These are phyloP conservation scores for Schizonepeta tenuifolia DNA, from an alignment of 257 asterid genomes.

Conservation along the genomic window DNA sequence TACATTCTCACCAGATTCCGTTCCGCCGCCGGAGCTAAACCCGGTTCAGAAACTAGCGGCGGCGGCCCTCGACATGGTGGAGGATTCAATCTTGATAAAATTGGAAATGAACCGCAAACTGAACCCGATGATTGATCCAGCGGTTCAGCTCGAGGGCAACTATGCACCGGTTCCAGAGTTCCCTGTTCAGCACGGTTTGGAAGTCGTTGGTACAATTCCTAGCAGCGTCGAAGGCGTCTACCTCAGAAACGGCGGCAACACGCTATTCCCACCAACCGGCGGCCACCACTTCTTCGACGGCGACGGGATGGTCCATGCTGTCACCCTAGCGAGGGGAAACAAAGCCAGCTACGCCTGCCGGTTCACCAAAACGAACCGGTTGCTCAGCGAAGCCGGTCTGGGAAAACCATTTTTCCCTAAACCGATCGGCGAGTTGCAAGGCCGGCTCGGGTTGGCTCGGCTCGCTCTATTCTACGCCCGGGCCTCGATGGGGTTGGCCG, in stretches of 20 bases:
- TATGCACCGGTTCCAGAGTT: slow-evolving; percentile 63
- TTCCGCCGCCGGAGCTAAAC: slow-evolving; percentile 32
- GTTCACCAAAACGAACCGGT: slow-evolving; percentile 55
- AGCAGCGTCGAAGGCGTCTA: slow-evolving; percentile 45
- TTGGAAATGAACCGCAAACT: slow-evolving; percentile 45
- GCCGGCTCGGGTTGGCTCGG: slow-evolving; percentile 64
- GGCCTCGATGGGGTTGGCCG: slow-evolving; percentile 39
- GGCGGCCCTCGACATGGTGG: slow-evolving; percentile 48
- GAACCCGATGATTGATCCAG: slow-evolving; percentile 55
- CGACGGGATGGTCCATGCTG: slow-evolving; percentile 72
- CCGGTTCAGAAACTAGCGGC: slow-evolving; percentile 54
- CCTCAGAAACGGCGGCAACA: slow-evolving; percentile 67
- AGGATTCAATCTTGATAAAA: slow-evolving; percentile 35
- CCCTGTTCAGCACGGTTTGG: slow-evolving; percentile 59
- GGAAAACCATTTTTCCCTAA: slow-evolving; percentile 58
- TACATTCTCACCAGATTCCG: neutral
- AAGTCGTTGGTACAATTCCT: slow-evolving; percentile 57
- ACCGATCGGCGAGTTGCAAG: slow-evolving; percentile 67
- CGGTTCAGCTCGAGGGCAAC: slow-evolving; percentile 63
- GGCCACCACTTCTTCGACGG: slow-evolving; percentile 79
- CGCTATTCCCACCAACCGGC: slow-evolving; percentile 46
- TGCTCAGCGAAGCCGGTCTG: slow-evolving; percentile 47
- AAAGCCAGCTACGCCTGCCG: slow-evolving; percentile 59
- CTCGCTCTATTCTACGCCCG: slow-evolving; percentile 50
- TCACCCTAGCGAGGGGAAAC: slow-evolving; percentile 38